Evolutionary conservation across 345 rosid species (phyloP).

Genomic region (Eucalyptus pauciflora): DNA sequence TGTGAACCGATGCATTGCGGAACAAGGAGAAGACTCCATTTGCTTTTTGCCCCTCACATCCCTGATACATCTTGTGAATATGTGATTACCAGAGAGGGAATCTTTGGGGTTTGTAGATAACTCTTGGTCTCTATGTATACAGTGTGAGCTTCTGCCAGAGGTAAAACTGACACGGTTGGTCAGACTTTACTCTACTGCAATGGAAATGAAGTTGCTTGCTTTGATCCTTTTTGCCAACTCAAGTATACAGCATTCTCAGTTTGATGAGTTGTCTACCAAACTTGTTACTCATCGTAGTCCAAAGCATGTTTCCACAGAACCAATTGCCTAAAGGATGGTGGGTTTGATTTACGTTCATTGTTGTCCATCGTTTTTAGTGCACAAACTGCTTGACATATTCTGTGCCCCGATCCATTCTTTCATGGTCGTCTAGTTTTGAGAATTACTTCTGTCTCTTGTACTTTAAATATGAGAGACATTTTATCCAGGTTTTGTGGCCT

Average conservation of each 20-base stretch:
- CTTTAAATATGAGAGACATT: neutral
- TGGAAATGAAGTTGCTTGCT: neutral
- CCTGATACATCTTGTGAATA: conserved; percentile 50
- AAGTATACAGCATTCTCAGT: neutral
- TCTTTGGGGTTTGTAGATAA: conserved; percentile 24
- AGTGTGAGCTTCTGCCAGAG: neutral
- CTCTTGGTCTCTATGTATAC: neutral
- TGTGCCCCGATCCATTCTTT: neutral
- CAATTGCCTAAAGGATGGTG: neutral
- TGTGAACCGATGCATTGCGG: neutral
- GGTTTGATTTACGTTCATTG: neutral
- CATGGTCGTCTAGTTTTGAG: neutral
- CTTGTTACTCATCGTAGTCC: neutral
- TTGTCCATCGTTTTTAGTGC: neutral
- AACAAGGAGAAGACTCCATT: conserved; percentile 37
- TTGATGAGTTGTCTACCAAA: neutral
- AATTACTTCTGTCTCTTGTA: neutral
- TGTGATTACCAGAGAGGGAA: conserved; percentile 47
- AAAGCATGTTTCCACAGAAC: neutral
- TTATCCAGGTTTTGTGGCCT: neutral
- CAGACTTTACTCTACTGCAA: neutral
- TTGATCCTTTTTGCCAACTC: neutral
- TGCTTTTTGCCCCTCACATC: conserved; percentile 74
- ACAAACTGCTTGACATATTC: neutral
- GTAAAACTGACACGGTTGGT: neutral